A percentile compares a stretch with the other conserved stretches of the same genome.
Conservation (phyloP, 78 protist species). For the Creolimax fragrantissima region DNA sequence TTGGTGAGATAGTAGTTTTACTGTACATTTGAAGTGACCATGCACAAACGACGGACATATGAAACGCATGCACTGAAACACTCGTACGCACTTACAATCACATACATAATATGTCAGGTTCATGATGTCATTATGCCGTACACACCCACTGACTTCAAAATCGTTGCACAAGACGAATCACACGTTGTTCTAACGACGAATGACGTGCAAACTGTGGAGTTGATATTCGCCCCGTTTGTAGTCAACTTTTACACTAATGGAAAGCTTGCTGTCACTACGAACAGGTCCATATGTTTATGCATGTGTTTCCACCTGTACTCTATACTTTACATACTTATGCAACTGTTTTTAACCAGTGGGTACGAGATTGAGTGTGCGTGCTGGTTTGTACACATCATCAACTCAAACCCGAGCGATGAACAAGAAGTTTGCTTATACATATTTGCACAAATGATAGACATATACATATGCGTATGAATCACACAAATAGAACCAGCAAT, state of each 20-base stretch:
- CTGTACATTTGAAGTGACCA: too few species aligned
- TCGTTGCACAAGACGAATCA: neutral
- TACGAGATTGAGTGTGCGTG: too few species aligned
- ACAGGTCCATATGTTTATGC: neutral
- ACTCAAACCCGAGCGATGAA: too few species aligned
- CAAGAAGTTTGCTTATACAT: too few species aligned
- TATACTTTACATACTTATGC: too few species aligned
- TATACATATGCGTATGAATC: neutral
- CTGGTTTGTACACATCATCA: too few species aligned
- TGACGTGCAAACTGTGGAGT: neutral
- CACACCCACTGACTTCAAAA: neutral
- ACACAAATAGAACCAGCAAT: neutral
- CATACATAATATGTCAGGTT: neutral
- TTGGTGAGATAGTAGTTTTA: too few species aligned
- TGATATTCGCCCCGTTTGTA: neutral
- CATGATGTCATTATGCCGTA: neutral
- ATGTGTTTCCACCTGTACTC: too few species aligned
- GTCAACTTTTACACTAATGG: neutral
- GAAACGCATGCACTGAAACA: too few species aligned
- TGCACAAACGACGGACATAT: too few species aligned
- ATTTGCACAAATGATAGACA: too few species aligned
- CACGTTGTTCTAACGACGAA: neutral
- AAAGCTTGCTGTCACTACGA: neutral
- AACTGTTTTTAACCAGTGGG: too few species aligned
- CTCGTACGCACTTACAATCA: neutral